Base-by-base conservation (phyloP, 1,284 basidiomycete species). In the Phylloboletellus chloephorus region DNA sequence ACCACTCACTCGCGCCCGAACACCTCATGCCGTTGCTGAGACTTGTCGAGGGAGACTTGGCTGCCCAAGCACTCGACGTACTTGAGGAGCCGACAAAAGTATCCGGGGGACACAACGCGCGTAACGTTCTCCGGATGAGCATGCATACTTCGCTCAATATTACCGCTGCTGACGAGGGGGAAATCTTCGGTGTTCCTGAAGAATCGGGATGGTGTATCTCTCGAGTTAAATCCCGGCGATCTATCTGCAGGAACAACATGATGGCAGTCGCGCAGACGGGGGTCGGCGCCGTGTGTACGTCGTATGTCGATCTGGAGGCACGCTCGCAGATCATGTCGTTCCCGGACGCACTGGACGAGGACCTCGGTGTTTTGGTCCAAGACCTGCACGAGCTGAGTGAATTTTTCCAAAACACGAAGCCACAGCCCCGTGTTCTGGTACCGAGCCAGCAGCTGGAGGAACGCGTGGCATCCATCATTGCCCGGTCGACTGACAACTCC, bases 1-100 rank as follows among this genome's bases (percentile, higher is more conserved):
- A 91, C 8, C 81, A 85, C 41, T 70, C 79, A 0, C 70, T 92
- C 24, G 86, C 88, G 1, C 85, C 87, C 0, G 93, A 95, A 59
- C 71, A 95, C 15, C 74, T 96, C 16, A 92, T 92, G 81, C 94
- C 94, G 0, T 69, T 97, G 15, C 68, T 97, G 23, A 82, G 90
- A 19, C 73, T 96, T 19, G 72, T 96, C 10, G 83, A 88, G 49
- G 90, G 88, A 2, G 87, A 93, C 52, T 75, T 94, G 20, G 84
- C 92, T 5, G 65, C 82, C 3, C 79, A 89, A 49, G 93, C 93
- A 0, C 73, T 97, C 31, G 91, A 95, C 35, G 91, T 96, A 12
- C 75, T 97, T 2, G 92, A 96, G 54, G 86, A 93, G 54, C 91
- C 89, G 0, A 79, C 89, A 58, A 77, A 76, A 16, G 82, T 90